Evolutionary conservation across 2,329 filamentous ascomycete genomes (phyloP).

Genomic region (Xylaria sp.): DNA sequence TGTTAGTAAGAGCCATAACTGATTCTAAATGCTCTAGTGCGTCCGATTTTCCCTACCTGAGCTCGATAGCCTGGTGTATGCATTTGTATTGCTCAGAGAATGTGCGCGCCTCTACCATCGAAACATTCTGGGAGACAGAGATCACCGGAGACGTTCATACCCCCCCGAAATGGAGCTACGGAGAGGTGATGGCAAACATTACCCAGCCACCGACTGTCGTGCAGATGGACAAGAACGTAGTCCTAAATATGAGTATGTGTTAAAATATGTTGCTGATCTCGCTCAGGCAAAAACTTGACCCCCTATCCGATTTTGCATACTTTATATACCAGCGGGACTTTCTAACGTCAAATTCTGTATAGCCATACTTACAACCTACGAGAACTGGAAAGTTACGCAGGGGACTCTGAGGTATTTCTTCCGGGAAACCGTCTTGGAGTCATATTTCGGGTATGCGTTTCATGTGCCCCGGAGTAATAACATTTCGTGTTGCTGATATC

Average conservation of each 20-base stretch:
- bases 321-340: too few relatives aligned
- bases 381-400: neutral
- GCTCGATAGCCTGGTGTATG: constrained; percentile 3
- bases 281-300: neutral
- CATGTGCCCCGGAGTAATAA: neutral
- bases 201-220: neutral
- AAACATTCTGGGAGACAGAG: neutral
- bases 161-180: constrained; percentile 3
- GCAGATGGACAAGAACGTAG: neutral
- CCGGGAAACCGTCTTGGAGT: neutral
- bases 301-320: neutral
- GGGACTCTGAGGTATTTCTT: neutral
- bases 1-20: neutral
- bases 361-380: neutral
- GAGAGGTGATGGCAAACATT: neutral
- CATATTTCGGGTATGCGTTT: neutral
- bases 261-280: neutral
- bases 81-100: neutral
- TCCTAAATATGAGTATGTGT: constrained; percentile 1
- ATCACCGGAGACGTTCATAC: neutral
- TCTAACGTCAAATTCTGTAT: neutral
- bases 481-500: neutral
- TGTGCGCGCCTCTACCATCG: neutral
- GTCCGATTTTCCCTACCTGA: neutral
- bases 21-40: neutral